These are phyloP conservation scores for Rubroshorea leprosula DNA, from an alignment of 345 rosid species.

Conservation along the genomic window DNA sequence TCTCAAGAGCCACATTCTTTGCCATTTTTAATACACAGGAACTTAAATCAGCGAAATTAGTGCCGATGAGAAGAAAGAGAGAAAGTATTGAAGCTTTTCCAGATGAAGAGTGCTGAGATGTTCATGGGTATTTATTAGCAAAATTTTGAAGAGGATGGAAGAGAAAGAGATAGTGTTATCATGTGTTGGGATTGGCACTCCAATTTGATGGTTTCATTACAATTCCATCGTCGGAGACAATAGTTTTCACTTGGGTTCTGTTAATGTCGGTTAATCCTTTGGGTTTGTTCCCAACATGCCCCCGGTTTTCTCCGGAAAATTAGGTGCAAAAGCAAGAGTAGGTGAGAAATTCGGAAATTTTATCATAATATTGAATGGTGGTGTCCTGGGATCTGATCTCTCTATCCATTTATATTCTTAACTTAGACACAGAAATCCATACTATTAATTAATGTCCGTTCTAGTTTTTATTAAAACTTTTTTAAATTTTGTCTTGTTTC, in stretches of 20 bases:
- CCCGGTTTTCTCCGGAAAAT: not conserved
- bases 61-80: not conserved
- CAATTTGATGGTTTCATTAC: conserved; percentile 32
- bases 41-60: not conserved
- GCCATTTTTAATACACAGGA: conserved; percentile 27
- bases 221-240: conserved; percentile 23
- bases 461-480: too few relatives aligned
- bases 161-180: conserved; percentile 8
- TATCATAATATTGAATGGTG: too few relatives aligned
- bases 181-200: not conserved
- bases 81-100: not conserved
- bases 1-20: conserved; percentile 38
- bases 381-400: too few relatives aligned
- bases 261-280: conserved; percentile 15
- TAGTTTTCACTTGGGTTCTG: conserved; percentile 25
- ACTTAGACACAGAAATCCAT: not conserved
- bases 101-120: conserved; percentile 6
- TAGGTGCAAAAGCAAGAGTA: not conserved
- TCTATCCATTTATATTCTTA: conserved; percentile 1
- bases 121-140: conserved; percentile 21
- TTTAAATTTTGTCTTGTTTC: not conserved
- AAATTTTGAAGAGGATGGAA: not conserved
- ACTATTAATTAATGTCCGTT: too few relatives aligned
- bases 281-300: not conserved
- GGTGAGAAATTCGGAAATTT: too few relatives aligned